Conservation (phyloP, 2,329 filamentous ascomycete species). For the Colletotrichum sp. region DNA sequence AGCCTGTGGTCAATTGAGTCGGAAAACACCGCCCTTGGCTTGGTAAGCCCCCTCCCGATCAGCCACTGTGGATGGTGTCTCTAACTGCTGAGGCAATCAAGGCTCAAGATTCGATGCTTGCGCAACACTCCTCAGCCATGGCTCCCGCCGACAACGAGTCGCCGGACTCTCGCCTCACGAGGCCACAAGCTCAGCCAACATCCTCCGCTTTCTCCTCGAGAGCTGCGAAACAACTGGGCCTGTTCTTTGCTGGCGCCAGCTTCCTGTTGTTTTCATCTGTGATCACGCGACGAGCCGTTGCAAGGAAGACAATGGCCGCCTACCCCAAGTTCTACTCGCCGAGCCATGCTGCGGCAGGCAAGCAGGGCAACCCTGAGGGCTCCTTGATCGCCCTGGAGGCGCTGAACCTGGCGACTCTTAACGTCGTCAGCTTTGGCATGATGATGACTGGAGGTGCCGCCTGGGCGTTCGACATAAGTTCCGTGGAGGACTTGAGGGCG, state of each 20-base stretch:
- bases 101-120: constrained; percentile 18
- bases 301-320: constrained; percentile 64
- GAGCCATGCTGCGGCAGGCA: constrained; percentile 51
- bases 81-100: neutral
- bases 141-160: constrained; percentile 10
- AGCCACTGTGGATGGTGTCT: constrained; percentile 3
- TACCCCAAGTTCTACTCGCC: constrained; percentile 76
- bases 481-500: constrained; percentile 66
- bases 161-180: constrained; percentile 8
- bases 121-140: constrained; percentile 19
- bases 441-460: constrained; percentile 75
- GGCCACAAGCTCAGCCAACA: constrained; percentile 22
- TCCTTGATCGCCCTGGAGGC: constrained; percentile 81
- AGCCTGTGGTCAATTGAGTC: neutral
- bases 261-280: constrained; percentile 77
- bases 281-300: constrained; percentile 74
- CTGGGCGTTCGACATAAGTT: constrained; percentile 80
- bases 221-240: constrained; percentile 58
- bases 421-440: constrained; percentile 78
- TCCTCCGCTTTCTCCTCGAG: constrained; percentile 14
- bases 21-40: neutral
- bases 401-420: constrained; percentile 84
- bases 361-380: constrained; percentile 61
- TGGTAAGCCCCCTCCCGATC: neutral
- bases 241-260: constrained; percentile 77